A percentile compares a stretch with the other conserved stretches of the same genome.
Evolutionary conservation across 768 basidiomycete genomes (phyloP).

Genomic region (Antrodiella citrinella): DNA sequence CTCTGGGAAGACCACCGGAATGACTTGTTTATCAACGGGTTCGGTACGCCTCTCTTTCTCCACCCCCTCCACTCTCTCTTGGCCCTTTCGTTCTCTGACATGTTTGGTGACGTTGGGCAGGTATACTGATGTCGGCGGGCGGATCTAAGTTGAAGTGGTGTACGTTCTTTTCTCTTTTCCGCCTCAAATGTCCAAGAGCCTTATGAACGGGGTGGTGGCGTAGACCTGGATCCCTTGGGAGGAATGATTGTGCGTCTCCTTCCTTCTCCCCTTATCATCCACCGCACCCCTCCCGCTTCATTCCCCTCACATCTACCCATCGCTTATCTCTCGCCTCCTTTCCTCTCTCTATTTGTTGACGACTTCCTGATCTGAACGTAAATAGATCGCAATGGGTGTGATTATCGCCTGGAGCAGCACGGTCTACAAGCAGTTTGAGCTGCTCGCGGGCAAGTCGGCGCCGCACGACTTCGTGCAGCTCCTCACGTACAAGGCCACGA

Average conservation of each 20-base stretch:
- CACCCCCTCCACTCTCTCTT: background rate
- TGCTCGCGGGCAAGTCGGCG: slow-evolving; percentile 88
- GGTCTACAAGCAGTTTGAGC: slow-evolving; percentile 72
- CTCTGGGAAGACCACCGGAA: slow-evolving; percentile 97
- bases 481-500: slow-evolving; percentile 86
- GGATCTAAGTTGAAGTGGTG: slow-evolving; percentile 80
- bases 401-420: slow-evolving; percentile 73
- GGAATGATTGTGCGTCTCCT: background rate
- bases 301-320: too few species aligned
- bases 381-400: slow-evolving; percentile 71
- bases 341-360: background rate
- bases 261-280: slow-evolving; percentile 6
- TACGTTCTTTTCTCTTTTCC: too few species aligned
- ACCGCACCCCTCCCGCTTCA: background rate
- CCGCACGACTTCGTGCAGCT: slow-evolving; percentile 87
- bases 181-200: too few species aligned
- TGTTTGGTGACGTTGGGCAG: slow-evolving; percentile 36
- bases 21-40: slow-evolving; percentile 79
- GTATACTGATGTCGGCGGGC: slow-evolving; percentile 75
- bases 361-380: background rate
- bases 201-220: too few species aligned
- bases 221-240: background rate
- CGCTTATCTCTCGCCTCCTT: too few species aligned
- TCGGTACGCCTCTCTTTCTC: too few species aligned
- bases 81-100: background rate